Evolutionary conservation across 257 asterid species (phyloP), one percentile per base, ranked within the genome.

Genomic region (Solanum lignicaule): DNA sequence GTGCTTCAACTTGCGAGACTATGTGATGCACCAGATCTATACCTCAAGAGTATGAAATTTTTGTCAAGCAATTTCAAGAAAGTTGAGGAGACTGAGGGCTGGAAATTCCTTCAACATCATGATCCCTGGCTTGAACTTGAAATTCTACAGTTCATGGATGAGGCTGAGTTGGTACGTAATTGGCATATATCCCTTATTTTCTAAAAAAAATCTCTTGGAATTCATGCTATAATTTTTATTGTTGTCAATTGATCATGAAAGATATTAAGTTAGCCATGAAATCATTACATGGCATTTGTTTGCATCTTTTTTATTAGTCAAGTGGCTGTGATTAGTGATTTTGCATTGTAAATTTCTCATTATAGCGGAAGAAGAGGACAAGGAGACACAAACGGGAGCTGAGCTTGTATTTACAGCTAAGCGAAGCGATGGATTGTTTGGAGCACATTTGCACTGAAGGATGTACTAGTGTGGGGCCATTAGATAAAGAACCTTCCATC

Each of bases 61-160:
- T 27, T 95, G 86, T 90, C 93, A 0, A 76, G 23, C 6, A 90
- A 93, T 66, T 95, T 94, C 92, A 93, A 89, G 89, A 87, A 91
- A 69, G 95, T 94, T 62, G 98, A 94, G 92, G 89, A 92, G 72
- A 94, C 98, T 0, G 99, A 97, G 91, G 98, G 97, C 5, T 97
- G 99, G 99, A 90, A 89, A 87, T 95, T 95, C 91, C 87, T 97
- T 88, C 98, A 95, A 48, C 83, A 90, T 8, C 88, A 95, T 75
- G 98, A 97, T 52, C 98, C 99, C 20, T 90, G 87, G 92, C 98
- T 97, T 69, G 98, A 97, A 88, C 98, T 95, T 86, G 98, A 97
- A 84, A 93, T 97, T 15, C 85, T 95, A 31, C 96, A 95, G 83
- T 97, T 95, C 91, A 92, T 97, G 39, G 96, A 94, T 66, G 99